phyloP scores from a whole-genome alignment of 2,329 filamentous ascomycete genomes.

The Ascochyta pisi region DNA sequence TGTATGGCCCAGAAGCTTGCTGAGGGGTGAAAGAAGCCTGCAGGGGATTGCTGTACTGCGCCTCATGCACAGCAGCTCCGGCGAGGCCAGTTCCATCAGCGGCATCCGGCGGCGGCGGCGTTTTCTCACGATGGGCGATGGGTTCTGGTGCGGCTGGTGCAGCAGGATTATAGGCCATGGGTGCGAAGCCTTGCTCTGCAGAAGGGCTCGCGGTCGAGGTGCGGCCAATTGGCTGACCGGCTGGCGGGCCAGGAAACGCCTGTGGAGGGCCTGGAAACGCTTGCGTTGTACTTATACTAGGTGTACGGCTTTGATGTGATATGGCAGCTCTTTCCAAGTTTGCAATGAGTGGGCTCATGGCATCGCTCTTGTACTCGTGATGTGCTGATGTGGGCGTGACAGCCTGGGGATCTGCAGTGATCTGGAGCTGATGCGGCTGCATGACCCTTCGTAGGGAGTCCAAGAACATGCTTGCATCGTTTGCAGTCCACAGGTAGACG shows the following conservation, averaged over 20 bases:
- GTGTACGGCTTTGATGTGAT: constrained; percentile 55
- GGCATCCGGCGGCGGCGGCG: constrained; percentile 74
- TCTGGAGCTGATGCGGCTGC: constrained; percentile 61
- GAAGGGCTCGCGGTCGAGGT: constrained; percentile 39
- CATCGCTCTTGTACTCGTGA: constrained; percentile 54
- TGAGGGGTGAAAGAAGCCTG: constrained; percentile 45
- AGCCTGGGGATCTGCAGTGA: constrained; percentile 47
- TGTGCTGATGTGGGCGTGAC: constrained; percentile 40
- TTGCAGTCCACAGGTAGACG: constrained; percentile 79
- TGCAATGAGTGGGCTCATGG: constrained; percentile 74
- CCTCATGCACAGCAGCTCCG: constrained; percentile 50
- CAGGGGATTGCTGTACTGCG: constrained; percentile 43
- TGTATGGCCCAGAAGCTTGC: constrained; percentile 48
- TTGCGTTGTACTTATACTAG: constrained; percentile 48
- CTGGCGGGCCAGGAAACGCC: constrained; percentile 45
- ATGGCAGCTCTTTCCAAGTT: constrained; percentile 76
- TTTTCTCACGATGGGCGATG: constrained; percentile 78
- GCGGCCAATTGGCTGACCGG: constrained; percentile 44
- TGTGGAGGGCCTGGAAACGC: constrained; percentile 50
- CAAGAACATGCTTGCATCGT: constrained; percentile 74
- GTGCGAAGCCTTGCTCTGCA: constrained; percentile 58
- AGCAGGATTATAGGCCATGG: constrained; percentile 80
- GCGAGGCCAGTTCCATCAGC: constrained; percentile 57
- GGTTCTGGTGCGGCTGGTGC: constrained; percentile 77
- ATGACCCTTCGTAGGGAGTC: constrained; percentile 71